Conservation (phyloP, 352 stramenopile species). For the Phytophthora pseudosyringae region DNA sequence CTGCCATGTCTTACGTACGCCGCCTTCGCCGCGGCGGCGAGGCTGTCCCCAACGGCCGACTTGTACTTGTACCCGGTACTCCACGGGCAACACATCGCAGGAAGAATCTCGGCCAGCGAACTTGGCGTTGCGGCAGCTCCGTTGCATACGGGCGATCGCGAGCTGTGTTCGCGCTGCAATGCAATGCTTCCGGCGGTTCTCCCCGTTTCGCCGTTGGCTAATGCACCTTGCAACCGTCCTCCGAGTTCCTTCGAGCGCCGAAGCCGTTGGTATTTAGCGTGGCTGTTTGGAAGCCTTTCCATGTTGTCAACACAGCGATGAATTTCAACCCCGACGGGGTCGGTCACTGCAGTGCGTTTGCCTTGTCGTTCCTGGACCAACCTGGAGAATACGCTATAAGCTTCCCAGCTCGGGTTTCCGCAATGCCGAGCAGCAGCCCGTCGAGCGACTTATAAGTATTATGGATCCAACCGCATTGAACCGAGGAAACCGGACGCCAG, state of each 20-base stretch:
- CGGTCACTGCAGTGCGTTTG: background rate
- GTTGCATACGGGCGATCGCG: constrained; percentile 2
- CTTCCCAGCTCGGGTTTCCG: background rate
- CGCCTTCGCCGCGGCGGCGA: constrained; percentile 3
- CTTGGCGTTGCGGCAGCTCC: constrained; percentile 9
- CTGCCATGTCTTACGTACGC: no score
- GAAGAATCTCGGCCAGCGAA: constrained; percentile 22
- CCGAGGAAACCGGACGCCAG: no score
- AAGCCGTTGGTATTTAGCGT: constrained; percentile 7
- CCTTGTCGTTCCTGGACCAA: constrained; percentile 11
- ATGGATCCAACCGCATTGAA: background rate
- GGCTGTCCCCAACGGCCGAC: constrained; percentile 20
- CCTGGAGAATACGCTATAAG: constrained; percentile 2
- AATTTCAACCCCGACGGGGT: background rate
- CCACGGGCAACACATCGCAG: constrained; percentile 25
- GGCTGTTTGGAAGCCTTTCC: constrained; percentile 14
- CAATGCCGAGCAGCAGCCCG: background rate
- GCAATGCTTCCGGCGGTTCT: constrained; percentile 3
- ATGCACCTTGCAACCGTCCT: constrained; percentile 18
- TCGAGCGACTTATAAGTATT: background rate
- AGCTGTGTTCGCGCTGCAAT: background rate
- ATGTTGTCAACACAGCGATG: background rate
- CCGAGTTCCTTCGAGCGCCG: background rate
- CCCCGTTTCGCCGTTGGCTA: constrained; percentile 16
- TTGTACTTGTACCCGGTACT: background rate